Evolutionary conservation across 345 rosid species (phyloP).

Genomic region (Gossypium ekmanianum): DNA sequence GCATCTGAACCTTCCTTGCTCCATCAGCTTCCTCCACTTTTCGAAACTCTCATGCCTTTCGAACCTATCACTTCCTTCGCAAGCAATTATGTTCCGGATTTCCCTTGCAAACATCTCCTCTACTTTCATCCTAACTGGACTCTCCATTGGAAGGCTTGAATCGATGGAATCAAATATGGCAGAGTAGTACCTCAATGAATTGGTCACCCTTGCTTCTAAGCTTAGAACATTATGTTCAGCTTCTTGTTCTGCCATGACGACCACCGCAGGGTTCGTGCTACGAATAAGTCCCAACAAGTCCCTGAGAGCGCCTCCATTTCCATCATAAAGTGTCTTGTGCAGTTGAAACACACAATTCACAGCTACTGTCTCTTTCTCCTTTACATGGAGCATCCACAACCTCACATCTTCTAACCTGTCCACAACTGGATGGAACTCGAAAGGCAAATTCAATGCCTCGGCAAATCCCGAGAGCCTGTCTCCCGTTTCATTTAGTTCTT

Average conservation of each 20-base stretch:
- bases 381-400: conserved; percentile 99
- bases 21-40: conserved; percentile 75
- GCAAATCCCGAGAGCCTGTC: conserved; percentile 82
- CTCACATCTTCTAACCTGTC: conserved; percentile 95
- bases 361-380: conserved; percentile 79
- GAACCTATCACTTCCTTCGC: conserved; percentile 81
- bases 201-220: conserved; percentile 62
- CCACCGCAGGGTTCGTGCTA: conserved; percentile 68
- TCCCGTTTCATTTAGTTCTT: conserved; percentile 85
- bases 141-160: conserved; percentile 54
- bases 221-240: conserved; percentile 46
- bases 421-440: conserved; percentile 94
- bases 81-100: conserved; percentile 73
- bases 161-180: conserved; percentile 77
- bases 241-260: conserved; percentile 85
- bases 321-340: conserved; percentile 79
- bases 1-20: conserved; percentile 69
- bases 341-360: conserved; percentile 78
- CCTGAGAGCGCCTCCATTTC: conserved; percentile 60
- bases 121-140: conserved; percentile 59
- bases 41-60: conserved; percentile 61
- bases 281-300: conserved; percentile 76
- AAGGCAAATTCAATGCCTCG: conserved; percentile 70
- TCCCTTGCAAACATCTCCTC: conserved; percentile 86
- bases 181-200: conserved; percentile 70